Conservation (phyloP, 805 yeast species). For the Kluyveromyces dobzhanskii region DNA sequence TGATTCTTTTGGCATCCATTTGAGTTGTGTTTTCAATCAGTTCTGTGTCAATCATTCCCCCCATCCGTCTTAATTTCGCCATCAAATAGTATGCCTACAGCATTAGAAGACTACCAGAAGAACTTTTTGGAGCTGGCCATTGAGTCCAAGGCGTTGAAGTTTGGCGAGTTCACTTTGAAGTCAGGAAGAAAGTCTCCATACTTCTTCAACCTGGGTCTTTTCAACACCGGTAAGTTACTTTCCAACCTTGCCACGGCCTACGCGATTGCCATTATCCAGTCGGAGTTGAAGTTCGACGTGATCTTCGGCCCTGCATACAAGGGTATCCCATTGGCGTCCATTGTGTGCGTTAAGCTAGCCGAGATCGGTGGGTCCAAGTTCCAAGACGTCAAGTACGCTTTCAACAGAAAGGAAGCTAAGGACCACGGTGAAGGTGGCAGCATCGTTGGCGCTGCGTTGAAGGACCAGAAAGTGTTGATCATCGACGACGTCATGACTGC, state of each 20-base stretch:
- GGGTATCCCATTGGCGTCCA: conserved; percentile 92
- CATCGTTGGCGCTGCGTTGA: conserved; percentile 76
- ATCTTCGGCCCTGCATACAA: conserved; percentile 97
- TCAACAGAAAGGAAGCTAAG: conserved; percentile 92
- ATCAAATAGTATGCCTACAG: too few relatives aligned
- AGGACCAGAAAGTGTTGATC: conserved; percentile 66
- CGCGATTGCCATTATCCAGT: conserved; percentile 76
- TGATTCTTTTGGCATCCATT: too few relatives aligned
- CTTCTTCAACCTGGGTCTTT: conserved; percentile 89
- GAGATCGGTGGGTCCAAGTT: conserved; percentile 81
- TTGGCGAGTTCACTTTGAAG: conserved; percentile 84
- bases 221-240: conserved; percentile 70
- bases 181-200: conserved; percentile 94
- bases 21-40: too few relatives aligned
- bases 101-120: conserved; percentile 43
- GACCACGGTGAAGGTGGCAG: conserved; percentile 98
- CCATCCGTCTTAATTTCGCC: neutral
- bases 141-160: conserved; percentile 72
- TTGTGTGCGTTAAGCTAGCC: conserved; percentile 84
- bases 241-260: conserved; percentile 81
- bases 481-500: conserved; percentile 98
- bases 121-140: conserved; percentile 76
- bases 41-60: neutral
- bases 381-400: conserved; percentile 73
- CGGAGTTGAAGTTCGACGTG: conserved; percentile 80